Percentiles rank a stretch among this genome's conserved stretches.
These are phyloP conservation scores for Botrytis hyacinthi DNA, from an alignment of 2,329 filamentous ascomycete species.

Conservation along the genomic window DNA sequence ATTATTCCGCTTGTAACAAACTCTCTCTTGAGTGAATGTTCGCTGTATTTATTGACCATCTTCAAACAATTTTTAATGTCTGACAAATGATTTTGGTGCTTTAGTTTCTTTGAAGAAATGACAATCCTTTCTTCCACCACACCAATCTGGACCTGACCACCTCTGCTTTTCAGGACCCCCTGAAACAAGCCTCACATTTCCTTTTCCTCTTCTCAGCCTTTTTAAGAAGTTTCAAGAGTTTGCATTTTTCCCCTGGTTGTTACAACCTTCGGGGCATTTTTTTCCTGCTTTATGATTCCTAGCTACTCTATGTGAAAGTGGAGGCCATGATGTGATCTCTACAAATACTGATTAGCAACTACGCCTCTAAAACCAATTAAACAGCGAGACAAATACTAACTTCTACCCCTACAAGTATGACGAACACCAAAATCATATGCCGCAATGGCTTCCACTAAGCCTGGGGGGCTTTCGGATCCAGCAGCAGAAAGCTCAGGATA, in stretches of 20 bases:
- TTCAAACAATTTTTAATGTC: neutral
- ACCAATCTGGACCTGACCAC: neutral
- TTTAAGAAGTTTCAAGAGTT: too few relatives aligned
- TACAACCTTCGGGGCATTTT: neutral
- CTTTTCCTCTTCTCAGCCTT: neutral
- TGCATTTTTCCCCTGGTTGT: too few relatives aligned
- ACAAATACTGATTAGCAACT: neutral
- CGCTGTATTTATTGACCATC: neutral
- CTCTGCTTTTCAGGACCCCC: neutral
- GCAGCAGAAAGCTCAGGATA: neutral
- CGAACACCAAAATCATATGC: neutral
- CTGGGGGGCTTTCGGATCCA: neutral
- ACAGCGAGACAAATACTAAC: neutral
- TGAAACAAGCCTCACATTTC: neutral
- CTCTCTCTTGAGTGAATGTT: neutral
- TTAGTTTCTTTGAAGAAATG: neutral
- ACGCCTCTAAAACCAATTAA: neutral
- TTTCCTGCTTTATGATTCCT: neutral
- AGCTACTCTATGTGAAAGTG: neutral
- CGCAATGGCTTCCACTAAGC: neutral
- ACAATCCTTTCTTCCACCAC: neutral
- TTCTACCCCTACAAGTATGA: neutral
- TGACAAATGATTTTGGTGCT: neutral
- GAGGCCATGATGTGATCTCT: neutral
- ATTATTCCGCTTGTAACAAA: neutral